Evolutionary conservation across 495 filamentous ascomycete genomes (phyloP), one percentile per base, ranked within the genome.

Genomic region (Hypoxylon crocopeplum): DNA sequence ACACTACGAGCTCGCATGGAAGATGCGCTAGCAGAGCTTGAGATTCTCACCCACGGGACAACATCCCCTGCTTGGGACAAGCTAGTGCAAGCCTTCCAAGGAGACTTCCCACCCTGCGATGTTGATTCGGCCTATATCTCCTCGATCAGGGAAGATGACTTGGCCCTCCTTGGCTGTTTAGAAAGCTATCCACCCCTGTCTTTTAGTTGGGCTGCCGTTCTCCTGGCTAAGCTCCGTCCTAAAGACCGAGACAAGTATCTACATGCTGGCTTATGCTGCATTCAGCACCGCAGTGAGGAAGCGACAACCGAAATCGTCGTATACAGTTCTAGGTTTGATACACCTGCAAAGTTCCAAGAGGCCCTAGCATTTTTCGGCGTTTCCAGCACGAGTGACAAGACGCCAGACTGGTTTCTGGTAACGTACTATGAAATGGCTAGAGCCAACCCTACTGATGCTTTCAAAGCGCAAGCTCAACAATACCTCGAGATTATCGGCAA

Each of bases 201-300:
- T 40, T 66, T 70, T 17, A 66, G 61, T 24, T 70, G 68, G 68
- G 64, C 68, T 1, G 64, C 64, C 33, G 55, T 70, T 20, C 51
- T 60, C 33, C 19, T 70, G 7, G 50, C 68, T 12, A 11, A 48
- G 27, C 19, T 65, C 20, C 57, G 58, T 21, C 65, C 68, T 37
- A 50, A 24, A 15, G 51, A 59, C 10, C 61, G 68, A 5, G 56
- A 70, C 39, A 19, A 36, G 16, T 66, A 60, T 44, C 38, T 70
- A 11, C 61, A 70, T 19, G 58, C 68, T 3, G 65, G 47, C 1
- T 15, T 70, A 19, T 47, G 62, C 10, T 70, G 65, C 34, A 68
- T 66, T 33, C 38, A 29, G 6, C 25, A 64, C 8, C 64, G 68
- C 22, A 54, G 46, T 20, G 54, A 65, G 29, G 67, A 70, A 11